Evolutionary conservation across 768 basidiomycete species (phyloP), one percentile per base, ranked within the genome.

Genomic region (Glaciozyma antarctica): DNA sequence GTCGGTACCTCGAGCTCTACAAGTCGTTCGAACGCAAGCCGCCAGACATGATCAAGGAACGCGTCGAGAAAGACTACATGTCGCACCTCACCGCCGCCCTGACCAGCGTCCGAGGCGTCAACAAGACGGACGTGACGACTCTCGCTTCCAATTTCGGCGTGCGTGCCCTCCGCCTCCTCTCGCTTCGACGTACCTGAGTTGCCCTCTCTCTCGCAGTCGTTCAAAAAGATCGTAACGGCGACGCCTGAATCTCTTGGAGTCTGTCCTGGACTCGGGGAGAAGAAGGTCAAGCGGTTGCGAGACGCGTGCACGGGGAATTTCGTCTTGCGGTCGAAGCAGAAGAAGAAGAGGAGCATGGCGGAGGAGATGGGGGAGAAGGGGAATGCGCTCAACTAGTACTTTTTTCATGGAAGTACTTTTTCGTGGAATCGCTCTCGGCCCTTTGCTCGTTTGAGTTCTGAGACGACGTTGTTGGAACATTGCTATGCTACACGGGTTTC

Each of bases 51-150:
- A 93, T 99, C 79, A 94, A 92, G 76, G 95, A 98, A 75, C 86
- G 90, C 52, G 81, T 88, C 34, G 91, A 95, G 76, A 90, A 92
- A 70, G 87, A 90, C 72, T 90, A 95, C 73, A 78, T 81, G 68
- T 84, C 90, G 12, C 82, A 91, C 72, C 76, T 98, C 19, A 87
- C 88, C 62, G 83, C 84, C 24, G 82, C 88, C 1, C 80, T 99
- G 32, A 98, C 94, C 2, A 85, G 84, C 69, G 88, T 98, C 72
- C 87, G 83, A 74, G 90, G 88, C 71, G 90, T 99, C 67, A 98
- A 98, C 78, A 95, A 94, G 80, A 98, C 94, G 5, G 95, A 99
- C 72, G 90, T 93, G 2, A 85, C 90, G 77, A 98, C 94, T 5
- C 79, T 99, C 49, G 83, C 88, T 26, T 86, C 86, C 3, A 87